Conservation (phyloP, 495 filamentous ascomycete genomes). For the Baudoinia panamericana region DNA sequence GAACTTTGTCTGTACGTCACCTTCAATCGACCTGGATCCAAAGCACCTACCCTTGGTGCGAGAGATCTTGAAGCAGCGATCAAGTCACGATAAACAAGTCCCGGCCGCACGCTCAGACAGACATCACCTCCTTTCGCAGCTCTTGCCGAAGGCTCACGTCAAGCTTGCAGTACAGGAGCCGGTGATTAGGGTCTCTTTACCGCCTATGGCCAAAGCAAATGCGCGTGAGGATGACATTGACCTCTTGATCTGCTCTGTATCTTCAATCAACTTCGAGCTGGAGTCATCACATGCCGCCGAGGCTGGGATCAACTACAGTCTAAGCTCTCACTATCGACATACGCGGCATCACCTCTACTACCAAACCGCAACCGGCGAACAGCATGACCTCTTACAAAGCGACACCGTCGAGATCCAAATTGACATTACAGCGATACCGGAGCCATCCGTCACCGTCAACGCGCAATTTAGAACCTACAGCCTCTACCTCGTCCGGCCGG, state of each 20-base stretch:
- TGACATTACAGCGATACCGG: constrained; percentile 69
- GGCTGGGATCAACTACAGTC: constrained; percentile 72
- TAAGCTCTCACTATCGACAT: constrained; percentile 68
- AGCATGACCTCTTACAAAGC: constrained; percentile 73
- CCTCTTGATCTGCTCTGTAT: constrained; percentile 84
- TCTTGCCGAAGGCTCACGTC: constrained; percentile 86
- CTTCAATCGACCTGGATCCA: constrained; percentile 88
- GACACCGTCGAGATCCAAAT: constrained; percentile 77
- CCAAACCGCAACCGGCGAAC: constrained; percentile 65
- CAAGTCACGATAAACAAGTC: constrained; percentile 20
- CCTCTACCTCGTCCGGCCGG: constrained; percentile 74
- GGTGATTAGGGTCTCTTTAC: constrained; percentile 76
- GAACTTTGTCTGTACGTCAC: constrained; percentile 90
- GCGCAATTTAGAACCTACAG: constrained; percentile 77
- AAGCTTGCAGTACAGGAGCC: constrained; percentile 96
- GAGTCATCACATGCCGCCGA: constrained; percentile 87
- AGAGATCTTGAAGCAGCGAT: constrained; percentile 47
- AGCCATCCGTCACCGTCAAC: constrained; percentile 67
- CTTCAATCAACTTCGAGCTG: constrained; percentile 78
- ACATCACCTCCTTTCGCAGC: constrained; percentile 69
- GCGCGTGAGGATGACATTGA: constrained; percentile 59
- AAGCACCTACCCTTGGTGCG: constrained; percentile 77
- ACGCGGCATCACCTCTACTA: constrained; percentile 90
- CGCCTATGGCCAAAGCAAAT: constrained; percentile 50
- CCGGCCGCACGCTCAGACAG: neutral